Evolutionary conservation across 306 rosid genomes (phyloP), one percentile per base, ranked within the genome.

Genomic region (Malus asiatica): DNA sequence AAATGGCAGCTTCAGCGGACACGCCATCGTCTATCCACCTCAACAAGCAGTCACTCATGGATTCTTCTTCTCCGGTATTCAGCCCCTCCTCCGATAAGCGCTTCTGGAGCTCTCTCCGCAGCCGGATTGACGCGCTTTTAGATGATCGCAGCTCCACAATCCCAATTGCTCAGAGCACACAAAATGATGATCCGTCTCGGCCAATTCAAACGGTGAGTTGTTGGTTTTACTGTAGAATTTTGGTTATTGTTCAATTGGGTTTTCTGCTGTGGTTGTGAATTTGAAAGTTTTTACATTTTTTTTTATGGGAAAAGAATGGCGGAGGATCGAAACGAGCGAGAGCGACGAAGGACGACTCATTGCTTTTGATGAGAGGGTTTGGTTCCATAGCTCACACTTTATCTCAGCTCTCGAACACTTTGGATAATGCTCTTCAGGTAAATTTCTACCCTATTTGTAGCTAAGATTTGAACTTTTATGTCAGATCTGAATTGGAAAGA

Each of bases 401-500:
- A 20, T 86, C 96, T 77, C 87, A 87, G 72, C 90, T 92, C 29
- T 89, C 99, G 8, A 87, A 79, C 83, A 90, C 87, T 84, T 51
- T 96, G 79, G 97, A 90, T 75, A 89, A 78, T 59, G 96, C 97
- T 53, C 88, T 90, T 35, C 98, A 88, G 96, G 98, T 95, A 59
- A 35, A 11, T 5, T 18, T 46, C 25, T 16, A 19, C 7, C 18
- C 57, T 70, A 63, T 52, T 14, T 35, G 46, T 48, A 8, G 29
- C 51, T 66, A 20, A 66, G 12, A 4, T 66, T 20, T 66, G 51
- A 66, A 35, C 9, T 66, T 18, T 0, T 23, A 22, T 45, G 6
- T 13, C 45, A 29, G 77, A 74, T 74, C 48, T 74, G 77, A 29
- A 63, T 62, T 73, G 25, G 42, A 63, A 63, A 14, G 68, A 30